phyloP scores from a whole-genome alignment of 345 rosid genomes.

The Moricandia moricandioides region DNA sequence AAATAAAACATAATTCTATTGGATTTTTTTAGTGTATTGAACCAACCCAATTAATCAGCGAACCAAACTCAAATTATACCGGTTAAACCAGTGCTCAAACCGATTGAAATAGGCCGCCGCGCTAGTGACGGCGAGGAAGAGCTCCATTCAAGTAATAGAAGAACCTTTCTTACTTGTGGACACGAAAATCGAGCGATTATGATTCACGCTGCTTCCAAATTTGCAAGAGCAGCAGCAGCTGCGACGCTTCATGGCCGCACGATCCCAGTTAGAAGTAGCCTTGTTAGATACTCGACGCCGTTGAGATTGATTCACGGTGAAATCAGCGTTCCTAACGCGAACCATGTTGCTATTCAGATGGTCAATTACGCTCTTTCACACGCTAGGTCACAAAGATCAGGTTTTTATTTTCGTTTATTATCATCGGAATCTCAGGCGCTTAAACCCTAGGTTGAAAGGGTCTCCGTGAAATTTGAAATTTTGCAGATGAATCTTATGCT shows the following conservation, averaged over 20 bases:
- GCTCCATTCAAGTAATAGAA: neutral
- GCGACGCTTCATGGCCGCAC: slow-evolving; percentile 24
- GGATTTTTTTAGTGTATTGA: neutral
- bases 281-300: slow-evolving; percentile 18
- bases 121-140: slow-evolving; percentile 13
- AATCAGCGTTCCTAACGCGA: slow-evolving; percentile 42
- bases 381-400: slow-evolving; percentile 71
- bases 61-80: neutral
- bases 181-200: slow-evolving; percentile 32
- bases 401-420: slow-evolving; percentile 26
- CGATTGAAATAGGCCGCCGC: slow-evolving; percentile 5
- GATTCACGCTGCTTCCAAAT: slow-evolving; percentile 44
- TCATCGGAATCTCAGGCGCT: neutral
- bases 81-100: neutral
- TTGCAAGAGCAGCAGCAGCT: slow-evolving; percentile 33
- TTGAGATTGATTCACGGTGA: slow-evolving; percentile 52
- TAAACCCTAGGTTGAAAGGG: neutral
- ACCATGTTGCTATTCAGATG: slow-evolving; percentile 84
- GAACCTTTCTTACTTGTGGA: slow-evolving; percentile 10
- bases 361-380: slow-evolving; percentile 79
- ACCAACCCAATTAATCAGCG: neutral
- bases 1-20: neutral
- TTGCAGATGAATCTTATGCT: slow-evolving; percentile 63
- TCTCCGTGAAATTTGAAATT: neutral
- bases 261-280: neutral